Conservation (phyloP, 1,284 basidiomycete species). For the Agaricales sp. region DNA sequence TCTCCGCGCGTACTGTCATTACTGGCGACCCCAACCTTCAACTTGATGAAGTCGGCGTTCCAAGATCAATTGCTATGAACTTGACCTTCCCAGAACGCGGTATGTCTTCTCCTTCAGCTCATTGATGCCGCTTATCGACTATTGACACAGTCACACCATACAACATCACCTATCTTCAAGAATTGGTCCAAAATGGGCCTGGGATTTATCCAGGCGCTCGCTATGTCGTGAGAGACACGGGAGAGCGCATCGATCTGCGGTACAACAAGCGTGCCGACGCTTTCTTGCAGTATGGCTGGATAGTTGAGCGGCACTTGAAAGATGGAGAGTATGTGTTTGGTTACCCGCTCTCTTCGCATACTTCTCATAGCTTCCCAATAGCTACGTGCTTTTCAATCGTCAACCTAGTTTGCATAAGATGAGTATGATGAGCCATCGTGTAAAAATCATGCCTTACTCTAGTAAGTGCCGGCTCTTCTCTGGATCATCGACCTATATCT, state of each 20-base stretch:
- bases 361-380: slow-evolving; percentile 19
- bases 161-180: slow-evolving; percentile 92
- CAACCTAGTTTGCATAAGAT: slow-evolving; percentile 99
- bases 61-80: slow-evolving; percentile 96
- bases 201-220: slow-evolving; percentile 93
- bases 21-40: slow-evolving; percentile 98
- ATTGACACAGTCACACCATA: slow-evolving; percentile 82
- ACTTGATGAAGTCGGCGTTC: slow-evolving; percentile 96
- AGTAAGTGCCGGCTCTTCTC: slow-evolving; percentile 46
- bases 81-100: slow-evolving; percentile 96
- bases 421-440: slow-evolving; percentile 99
- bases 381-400: slow-evolving; percentile 95
- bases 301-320: slow-evolving; percentile 95
- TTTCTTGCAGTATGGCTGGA: slow-evolving; percentile 97
- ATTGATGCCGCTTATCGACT: neutral
- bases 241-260: slow-evolving; percentile 94
- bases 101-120: slow-evolving; percentile 22
- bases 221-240: slow-evolving; percentile 96
- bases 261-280: slow-evolving; percentile 99
- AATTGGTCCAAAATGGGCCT: slow-evolving; percentile 95
- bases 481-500: slow-evolving; percentile 13
- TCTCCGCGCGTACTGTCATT: slow-evolving; percentile 98
- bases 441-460: slow-evolving; percentile 97
- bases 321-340: slow-evolving; percentile 80
- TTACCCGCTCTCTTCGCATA: neutral